Conservation (phyloP, 2,329 filamentous ascomycete species). For the Calonectria leucothoes region DNA sequence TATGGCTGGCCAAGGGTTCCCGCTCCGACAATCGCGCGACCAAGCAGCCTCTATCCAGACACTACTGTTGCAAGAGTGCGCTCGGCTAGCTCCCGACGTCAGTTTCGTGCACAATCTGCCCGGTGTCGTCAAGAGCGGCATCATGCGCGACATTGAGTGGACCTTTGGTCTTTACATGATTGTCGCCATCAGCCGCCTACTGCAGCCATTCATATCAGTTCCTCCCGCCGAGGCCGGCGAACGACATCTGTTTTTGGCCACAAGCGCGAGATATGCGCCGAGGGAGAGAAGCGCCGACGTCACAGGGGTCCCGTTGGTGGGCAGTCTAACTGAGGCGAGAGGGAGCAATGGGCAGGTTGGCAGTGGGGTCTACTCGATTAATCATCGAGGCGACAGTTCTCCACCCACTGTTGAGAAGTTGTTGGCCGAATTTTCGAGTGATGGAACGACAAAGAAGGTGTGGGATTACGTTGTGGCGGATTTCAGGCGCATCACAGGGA, state of each 20-base stretch:
- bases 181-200: not conserved
- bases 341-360: not conserved
- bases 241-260: not conserved
- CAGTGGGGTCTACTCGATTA: not conserved
- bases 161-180: not conserved
- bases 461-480: not conserved
- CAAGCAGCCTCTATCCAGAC: not conserved
- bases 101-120: not conserved
- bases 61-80: not conserved
- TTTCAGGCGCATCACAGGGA: not conserved
- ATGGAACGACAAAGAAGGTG: not conserved
- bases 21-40: not conserved
- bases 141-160: constrained; percentile 2
- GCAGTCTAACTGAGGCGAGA: not conserved
- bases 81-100: not conserved
- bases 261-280: not conserved
- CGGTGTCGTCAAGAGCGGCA: not conserved
- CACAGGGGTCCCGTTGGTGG: not conserved
- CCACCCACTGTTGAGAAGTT: not conserved
- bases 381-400: not conserved
- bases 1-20: not conserved
- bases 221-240: not conserved
- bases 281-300: not conserved
- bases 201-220: not conserved
- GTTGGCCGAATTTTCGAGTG: not conserved